Evolutionary conservation across 176 grass and related monocot genomes (phyloP), one percentile per base, ranked within the genome.

Genomic region (Raddia distichophylla): DNA sequence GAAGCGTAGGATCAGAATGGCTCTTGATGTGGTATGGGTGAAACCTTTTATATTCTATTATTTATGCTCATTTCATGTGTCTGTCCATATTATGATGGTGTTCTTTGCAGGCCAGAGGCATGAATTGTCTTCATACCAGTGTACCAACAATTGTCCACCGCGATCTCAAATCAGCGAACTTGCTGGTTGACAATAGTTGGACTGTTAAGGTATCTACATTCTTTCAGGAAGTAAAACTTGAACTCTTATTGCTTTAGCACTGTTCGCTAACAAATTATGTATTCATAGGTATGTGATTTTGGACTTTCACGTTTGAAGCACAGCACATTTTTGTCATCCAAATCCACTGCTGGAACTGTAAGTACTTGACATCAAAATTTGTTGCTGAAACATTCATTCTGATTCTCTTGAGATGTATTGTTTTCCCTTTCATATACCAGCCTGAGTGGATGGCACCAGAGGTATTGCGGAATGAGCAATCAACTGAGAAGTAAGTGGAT

Each of bases 361-460:
- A 84, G 94, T 83, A 77, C 59, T 70, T 79, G 42, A 52, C 64
- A 58, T 63, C 53, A 56, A 69, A 73, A 17, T 16, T 50, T 75
- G 14, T 77, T 60, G 8, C 56, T 20, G 56, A 61, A 79, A 64
- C 22, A 40, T 53, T 45, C 64, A 57, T n/a, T 40, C 37, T 43
- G n/a, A 19, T 50, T 19, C 11, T 55, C 14, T 69, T 61, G 65
- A 54, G 33, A 52, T 91, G 74, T 84, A 7, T 68, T 6, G 8
- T 89, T 90, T 49, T 9, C n/a, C 50, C 67, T 17, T 32, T 51
- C 12, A 69, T 61, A 16, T 85, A 81, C 51, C 80, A 94, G 94
- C 92, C 91, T 48, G 94, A 97, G 73, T 97, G 94, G 94, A 97
- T 97, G 94, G 94, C 94, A 65, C 94, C 94, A 2, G 94, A 97